These are phyloP conservation scores for Apiotrichum gracile DNA, from an alignment of 1,284 basidiomycete genomes.

Conservation along the genomic window DNA sequence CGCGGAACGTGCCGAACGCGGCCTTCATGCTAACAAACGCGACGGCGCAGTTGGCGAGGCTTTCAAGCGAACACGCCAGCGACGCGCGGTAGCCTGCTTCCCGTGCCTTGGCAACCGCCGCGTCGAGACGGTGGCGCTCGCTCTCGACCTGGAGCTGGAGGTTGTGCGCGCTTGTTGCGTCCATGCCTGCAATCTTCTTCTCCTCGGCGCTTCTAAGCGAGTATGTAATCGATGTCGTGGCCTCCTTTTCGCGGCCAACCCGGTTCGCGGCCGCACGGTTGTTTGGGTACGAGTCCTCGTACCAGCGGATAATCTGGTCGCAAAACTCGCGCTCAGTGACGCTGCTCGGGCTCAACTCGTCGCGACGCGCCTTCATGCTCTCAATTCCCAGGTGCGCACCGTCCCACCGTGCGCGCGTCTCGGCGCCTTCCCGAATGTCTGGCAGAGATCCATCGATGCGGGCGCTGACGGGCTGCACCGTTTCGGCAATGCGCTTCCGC, in stretches of 20 bases:
- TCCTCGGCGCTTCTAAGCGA: conserved; percentile 69
- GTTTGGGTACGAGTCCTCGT: conserved; percentile 61
- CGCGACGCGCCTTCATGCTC: conserved; percentile 61
- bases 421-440: conserved; percentile 70
- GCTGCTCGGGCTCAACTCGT: conserved; percentile 55
- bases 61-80: conserved; percentile 60
- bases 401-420: conserved; percentile 64
- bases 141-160: conserved; percentile 65
- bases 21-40: conserved; percentile 71
- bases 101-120: conserved; percentile 62
- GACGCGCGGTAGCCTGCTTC: conserved; percentile 62
- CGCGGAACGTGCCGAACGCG: conserved; percentile 58
- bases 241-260: conserved; percentile 65
- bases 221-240: conserved; percentile 72
- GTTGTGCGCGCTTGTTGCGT: conserved; percentile 64
- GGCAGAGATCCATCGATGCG: conserved; percentile 63
- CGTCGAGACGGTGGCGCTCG: conserved; percentile 67
- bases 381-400: conserved; percentile 67
- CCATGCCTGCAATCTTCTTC: conserved; percentile 65
- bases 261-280: conserved; percentile 59
- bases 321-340: conserved; percentile 65
- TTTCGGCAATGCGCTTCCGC: conserved; percentile 60
- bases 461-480: conserved; percentile 61
- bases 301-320: conserved; percentile 60
- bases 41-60: conserved; percentile 51